These are phyloP conservation scores for Yamadazyma songkhlaensis DNA, from an alignment of 1,139 yeast genomes.

Conservation along the genomic window DNA sequence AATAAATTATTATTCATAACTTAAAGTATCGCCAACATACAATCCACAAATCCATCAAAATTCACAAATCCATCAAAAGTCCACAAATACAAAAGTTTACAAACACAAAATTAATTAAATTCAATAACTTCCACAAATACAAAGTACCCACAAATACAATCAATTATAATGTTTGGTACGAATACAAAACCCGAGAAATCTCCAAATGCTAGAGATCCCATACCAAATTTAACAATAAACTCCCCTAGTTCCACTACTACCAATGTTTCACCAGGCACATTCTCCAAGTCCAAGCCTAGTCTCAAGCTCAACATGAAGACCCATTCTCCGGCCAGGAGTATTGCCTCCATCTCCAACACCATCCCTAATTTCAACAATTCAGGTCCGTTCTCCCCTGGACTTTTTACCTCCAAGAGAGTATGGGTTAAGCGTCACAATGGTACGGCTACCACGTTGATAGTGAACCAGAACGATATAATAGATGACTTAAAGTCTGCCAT, in stretches of 20 bases:
- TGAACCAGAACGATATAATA: constrained; percentile 54
- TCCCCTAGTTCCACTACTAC: neutral
- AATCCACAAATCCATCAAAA: no score
- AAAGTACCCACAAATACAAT: no score
- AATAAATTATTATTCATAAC: no score
- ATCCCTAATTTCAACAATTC: constrained; percentile 14
- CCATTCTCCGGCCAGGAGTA: constrained; percentile 8
- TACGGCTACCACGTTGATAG: constrained; percentile 65
- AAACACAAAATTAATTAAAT: no score
- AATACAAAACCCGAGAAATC: no score
- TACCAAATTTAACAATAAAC: no score
- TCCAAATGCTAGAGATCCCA: no score
- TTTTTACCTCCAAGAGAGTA: constrained; percentile 35
- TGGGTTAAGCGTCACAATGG: constrained; percentile 65
- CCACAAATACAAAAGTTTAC: no score
- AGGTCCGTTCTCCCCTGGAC: constrained; percentile 18
- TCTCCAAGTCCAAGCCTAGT: constrained; percentile 12
- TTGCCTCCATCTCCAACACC: constrained; percentile 13
- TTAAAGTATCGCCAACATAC: no score
- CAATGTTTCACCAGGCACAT: neutral
- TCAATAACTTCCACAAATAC: no score
- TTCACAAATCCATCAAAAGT: no score
- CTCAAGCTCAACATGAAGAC: constrained; percentile 15
- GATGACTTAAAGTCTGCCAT: constrained; percentile 72
- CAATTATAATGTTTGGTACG: no score